Evolutionary conservation across 2,329 filamentous ascomycete genomes (phyloP).

Genomic region (Microthyrium microscopicum): DNA sequence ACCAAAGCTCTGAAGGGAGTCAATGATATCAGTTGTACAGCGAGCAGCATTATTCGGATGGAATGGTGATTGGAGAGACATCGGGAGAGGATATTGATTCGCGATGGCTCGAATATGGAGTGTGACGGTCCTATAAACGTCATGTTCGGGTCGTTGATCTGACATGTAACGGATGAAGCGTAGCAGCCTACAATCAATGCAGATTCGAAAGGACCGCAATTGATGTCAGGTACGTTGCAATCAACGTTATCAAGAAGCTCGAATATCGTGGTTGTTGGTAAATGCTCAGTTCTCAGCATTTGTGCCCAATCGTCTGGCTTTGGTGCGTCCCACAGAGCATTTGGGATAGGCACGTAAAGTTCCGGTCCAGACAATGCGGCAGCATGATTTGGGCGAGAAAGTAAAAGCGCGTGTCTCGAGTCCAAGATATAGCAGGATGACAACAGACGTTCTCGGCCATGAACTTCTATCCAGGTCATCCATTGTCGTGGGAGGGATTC

Average conservation of each 20-base stretch:
- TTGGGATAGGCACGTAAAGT: slow-evolving; percentile 22
- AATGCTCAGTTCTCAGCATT: neutral
- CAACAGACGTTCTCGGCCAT: slow-evolving; percentile 21
- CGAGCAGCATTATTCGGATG: slow-evolving; percentile 15
- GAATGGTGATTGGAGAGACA: slow-evolving; percentile 12
- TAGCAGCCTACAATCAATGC: slow-evolving; percentile 20
- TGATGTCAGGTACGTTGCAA: slow-evolving; percentile 4
- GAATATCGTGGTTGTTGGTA: neutral
- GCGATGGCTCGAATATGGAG: slow-evolving; percentile 8
- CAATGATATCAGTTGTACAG: slow-evolving; percentile 20
- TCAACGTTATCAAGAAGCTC: slow-evolving; percentile 2
- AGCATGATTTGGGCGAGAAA: slow-evolving; percentile 12
- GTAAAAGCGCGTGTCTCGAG: slow-evolving; percentile 19
- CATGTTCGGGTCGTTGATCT: slow-evolving; percentile 10
- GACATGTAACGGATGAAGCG: slow-evolving; percentile 9
- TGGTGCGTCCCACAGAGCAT: slow-evolving; percentile 22
- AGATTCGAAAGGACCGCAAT: slow-evolving; percentile 19
- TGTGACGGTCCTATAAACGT: slow-evolving; percentile 10
- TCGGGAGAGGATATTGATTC: slow-evolving; percentile 15
- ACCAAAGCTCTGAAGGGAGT: slow-evolving; percentile 25
- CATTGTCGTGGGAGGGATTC: slow-evolving; percentile 15
- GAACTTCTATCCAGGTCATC: slow-evolving; percentile 18
- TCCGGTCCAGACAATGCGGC: slow-evolving; percentile 12
- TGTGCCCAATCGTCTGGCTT: slow-evolving; percentile 1
- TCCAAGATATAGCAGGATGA: slow-evolving; percentile 26